Percentiles rank a stretch among this genome's conserved stretches.
phyloP scores from a whole-genome alignment of 768 basidiomycete species.

The Cystofilobasidium macerans region DNA sequence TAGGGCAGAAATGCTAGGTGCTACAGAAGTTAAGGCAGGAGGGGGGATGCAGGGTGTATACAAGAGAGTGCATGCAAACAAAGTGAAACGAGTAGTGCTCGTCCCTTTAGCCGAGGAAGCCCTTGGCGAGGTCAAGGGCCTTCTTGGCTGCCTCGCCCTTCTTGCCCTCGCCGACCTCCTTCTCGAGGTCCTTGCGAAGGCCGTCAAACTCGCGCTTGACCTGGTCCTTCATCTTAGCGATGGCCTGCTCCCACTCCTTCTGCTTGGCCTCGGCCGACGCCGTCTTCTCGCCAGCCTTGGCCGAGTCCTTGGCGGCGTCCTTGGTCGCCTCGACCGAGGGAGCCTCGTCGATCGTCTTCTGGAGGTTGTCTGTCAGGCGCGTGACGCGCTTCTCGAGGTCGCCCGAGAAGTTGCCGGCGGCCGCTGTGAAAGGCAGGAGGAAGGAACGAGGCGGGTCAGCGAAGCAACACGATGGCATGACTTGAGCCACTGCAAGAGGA shows the following conservation, averaged over 20 bases:
- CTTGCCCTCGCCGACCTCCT: slow-evolving; percentile 19
- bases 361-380: slow-evolving; percentile 7
- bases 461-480: background rate
- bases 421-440: background rate
- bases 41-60: too few species aligned
- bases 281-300: slow-evolving; percentile 16
- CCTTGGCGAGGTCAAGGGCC: slow-evolving; percentile 18
- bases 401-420: slow-evolving; percentile 12
- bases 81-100: too few species aligned
- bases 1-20: too few species aligned
- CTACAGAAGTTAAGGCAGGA: too few species aligned
- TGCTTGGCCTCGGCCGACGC: slow-evolving; percentile 14
- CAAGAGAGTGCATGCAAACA: too few species aligned
- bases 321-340: slow-evolving; percentile 13
- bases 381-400: slow-evolving; percentile 19
- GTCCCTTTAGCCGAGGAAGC: slow-evolving; percentile 4
- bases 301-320: slow-evolving; percentile 22
- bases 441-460: background rate
- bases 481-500: too few species aligned
- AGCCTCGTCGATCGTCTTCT: slow-evolving; percentile 17
- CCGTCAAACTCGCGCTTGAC: slow-evolving; percentile 22
- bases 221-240: slow-evolving; percentile 14
- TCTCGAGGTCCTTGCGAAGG: slow-evolving; percentile 21
- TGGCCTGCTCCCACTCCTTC: slow-evolving; percentile 17
- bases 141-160: slow-evolving; percentile 18